Evolutionary conservation across 1,139 yeast genomes (phyloP), one percentile per base, ranked within the genome.

Genomic region (Yamadazyma dendronema): DNA sequence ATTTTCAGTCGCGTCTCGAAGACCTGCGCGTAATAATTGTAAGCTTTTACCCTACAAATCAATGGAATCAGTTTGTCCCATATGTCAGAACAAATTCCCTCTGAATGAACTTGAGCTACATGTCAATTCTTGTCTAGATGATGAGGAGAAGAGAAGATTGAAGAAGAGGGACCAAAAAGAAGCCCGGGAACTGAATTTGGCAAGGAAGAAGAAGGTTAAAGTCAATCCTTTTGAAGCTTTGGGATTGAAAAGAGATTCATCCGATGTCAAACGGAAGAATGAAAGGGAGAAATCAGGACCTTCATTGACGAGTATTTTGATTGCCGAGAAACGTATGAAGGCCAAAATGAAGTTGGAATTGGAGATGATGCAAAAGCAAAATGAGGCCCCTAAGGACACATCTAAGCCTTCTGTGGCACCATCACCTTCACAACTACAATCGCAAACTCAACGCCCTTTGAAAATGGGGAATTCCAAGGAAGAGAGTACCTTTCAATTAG

Each of bases 41-140:
- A n/a, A n/a, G n/a, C n/a, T n/a, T n/a, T n/a, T n/a, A n/a, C n/a
- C n/a, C n/a, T n/a, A n/a, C n/a, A 14, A 13, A 12, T 4, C 21
- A 28, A 38, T 34, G 37, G 37, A 28, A 17, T 37, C 36, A 28
- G 39, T 45, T 30, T 70, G 76, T 43, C 76, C 75, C 5, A 57
- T 70, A 15, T 70, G 76, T 43, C 44, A 48, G 25, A 54, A 57
- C 39, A 31, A 26, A 7, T 52, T 65, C 19, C 50, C 60, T 3
- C 38, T 41, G 9, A 41, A 39, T 3, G 50, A 56, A 11, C 53
- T 70, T 10, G 73, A 67, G 41, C 50, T 62, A n/a, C 76, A 70
- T 40, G 76, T 69, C 9, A 70, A 70, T 39, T 40, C 39, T 10
- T 44, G 47, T 32, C 26, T 44, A 12, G 47, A 44, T 35, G 12